Base-by-base conservation (phyloP, 495 filamentous ascomycete genomes). In the Hypoxylon cercidicola region DNA sequence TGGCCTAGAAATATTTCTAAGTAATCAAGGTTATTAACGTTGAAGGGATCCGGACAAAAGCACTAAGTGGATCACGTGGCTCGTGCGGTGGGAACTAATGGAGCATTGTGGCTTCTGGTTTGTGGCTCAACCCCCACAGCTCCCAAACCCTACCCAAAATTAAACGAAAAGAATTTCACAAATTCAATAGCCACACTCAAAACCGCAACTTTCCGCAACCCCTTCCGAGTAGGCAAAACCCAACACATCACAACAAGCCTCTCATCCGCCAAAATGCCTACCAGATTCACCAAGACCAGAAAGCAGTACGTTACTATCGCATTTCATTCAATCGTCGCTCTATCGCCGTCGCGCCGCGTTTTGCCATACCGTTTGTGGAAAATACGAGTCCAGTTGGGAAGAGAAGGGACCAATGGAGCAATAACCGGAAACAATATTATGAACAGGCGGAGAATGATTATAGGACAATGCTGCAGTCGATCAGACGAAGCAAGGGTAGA, bases 221-320 rank as follows among this genome's bases (percentile, higher is more conserved):
- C 40, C 39, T 39, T 43, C 37, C 21, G 60, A 68, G 65, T 60
- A 60, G 65, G 65, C 65, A 68, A 51, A 28, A 16, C 55, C 51
- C 50, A 60, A 55, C 45, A 60, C 65, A 55, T 47, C 55, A 63
- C 65, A 68, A 55, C 60, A n/a, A 54, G 55, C 60, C 60, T 48
- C 59, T 63, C 65, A 59, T 32, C 58, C 74, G 65, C 55, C 78
- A 82, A 76, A 75, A 93, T 94, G 91, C 90, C 91, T 87, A 93
- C 90, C 78, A 85, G 89, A 80, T 82, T 89, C 68, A 86, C 85
- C 56, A 90, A 93, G 80, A 94, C 90, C 77, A 83, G 91, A 79
- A 94, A 93, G 82, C 87, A 89, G 89, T 91, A 87, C 73, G 88
- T 88, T 69, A 39, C 50, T 51, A 56, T 30, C 55, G 57, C 32